Conservation (phyloP, 2,329 filamentous ascomycete species). For the Helotiales sp. region DNA sequence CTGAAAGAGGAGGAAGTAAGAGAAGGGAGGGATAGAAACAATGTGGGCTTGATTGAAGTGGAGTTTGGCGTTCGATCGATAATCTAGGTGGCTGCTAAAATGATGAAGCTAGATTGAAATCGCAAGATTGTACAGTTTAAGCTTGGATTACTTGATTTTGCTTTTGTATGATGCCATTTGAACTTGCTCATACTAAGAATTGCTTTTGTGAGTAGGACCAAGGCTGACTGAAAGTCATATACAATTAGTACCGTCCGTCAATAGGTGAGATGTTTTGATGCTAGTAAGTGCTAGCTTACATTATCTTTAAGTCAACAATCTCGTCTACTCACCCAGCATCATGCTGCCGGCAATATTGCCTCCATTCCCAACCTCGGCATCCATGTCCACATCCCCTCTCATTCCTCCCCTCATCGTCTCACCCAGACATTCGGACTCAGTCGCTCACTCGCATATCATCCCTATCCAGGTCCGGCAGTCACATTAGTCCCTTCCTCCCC, state of each 20-base stretch:
- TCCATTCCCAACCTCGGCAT: constrained; percentile 3
- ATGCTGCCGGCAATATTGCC: neutral
- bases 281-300: neutral
- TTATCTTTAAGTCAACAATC: neutral
- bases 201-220: too few species aligned
- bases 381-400: neutral
- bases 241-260: too few species aligned
- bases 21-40: neutral
- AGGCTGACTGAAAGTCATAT: too few species aligned
- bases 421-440: neutral
- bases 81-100: neutral
- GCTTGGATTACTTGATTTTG: neutral
- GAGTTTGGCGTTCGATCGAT: neutral
- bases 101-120: neutral
- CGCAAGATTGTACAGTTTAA: neutral
- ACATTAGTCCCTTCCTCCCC: neutral
- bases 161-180: neutral
- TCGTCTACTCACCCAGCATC: neutral
- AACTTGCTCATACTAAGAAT: neutral
- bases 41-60: neutral
- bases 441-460: too few species aligned
- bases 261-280: too few species aligned
- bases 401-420: neutral
- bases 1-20: neutral
- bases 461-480: neutral